phyloP scores from a whole-genome alignment of 805 yeast genomes.

The Komagataella mondaviorum region DNA sequence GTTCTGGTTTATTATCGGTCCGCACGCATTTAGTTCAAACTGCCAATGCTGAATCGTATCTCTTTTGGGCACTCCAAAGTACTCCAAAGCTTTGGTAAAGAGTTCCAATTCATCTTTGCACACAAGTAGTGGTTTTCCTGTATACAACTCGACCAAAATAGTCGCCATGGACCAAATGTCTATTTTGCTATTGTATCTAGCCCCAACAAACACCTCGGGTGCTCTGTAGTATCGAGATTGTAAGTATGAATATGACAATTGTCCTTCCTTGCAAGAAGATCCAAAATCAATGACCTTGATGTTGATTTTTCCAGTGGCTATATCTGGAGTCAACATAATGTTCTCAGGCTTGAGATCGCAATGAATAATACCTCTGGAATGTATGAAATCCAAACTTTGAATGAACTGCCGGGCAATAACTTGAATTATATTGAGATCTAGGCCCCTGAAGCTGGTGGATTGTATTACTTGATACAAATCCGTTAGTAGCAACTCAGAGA shows the following conservation, averaged over 20 bases:
- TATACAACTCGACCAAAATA: constrained; percentile 77
- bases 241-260: constrained; percentile 34
- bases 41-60: constrained; percentile 24
- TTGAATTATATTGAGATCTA: constrained; percentile 25
- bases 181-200: constrained; percentile 38
- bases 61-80: constrained; percentile 34
- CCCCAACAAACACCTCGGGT: constrained; percentile 64
- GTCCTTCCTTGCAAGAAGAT: constrained; percentile 34
- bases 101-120: constrained; percentile 36
- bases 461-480: constrained; percentile 52
- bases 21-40: constrained; percentile 19
- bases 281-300: constrained; percentile 79
- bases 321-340: constrained; percentile 35
- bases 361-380: constrained; percentile 46
- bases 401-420: constrained; percentile 41
- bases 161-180: constrained; percentile 94
- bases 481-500: constrained; percentile 57
- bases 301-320: constrained; percentile 16
- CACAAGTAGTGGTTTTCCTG: constrained; percentile 33
- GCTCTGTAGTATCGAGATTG: constrained; percentile 67
- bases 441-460: constrained; percentile 33
- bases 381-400: constrained; percentile 47
- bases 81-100: constrained; percentile 25
- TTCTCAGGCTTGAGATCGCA: constrained; percentile 86
- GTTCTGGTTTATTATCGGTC: constrained; percentile 17